Evolutionary conservation across 1,284 basidiomycete species (phyloP).

Genomic region (Cerrena zonata): DNA sequence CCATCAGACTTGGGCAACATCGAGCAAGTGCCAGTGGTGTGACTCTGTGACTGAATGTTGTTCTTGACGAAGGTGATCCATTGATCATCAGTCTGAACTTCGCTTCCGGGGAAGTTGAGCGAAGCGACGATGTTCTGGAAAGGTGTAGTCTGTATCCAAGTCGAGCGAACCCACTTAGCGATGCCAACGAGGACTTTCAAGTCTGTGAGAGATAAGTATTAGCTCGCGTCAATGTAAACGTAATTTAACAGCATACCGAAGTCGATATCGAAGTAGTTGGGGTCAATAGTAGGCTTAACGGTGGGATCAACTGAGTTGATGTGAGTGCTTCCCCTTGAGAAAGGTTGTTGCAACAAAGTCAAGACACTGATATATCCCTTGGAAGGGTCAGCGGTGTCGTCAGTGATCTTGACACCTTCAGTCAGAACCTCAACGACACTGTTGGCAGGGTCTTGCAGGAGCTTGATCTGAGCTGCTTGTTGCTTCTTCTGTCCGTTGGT

Average conservation of each 20-base stretch:
- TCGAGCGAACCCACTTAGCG: slow-evolving; percentile 3
- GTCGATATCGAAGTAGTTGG: slow-evolving; percentile 32
- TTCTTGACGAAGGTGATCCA: slow-evolving; percentile 14
- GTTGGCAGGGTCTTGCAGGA: slow-evolving; percentile 3
- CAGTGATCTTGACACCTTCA: slow-evolving; percentile 1
- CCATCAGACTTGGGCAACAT: slow-evolving; percentile 11
- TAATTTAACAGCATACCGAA: slow-evolving; percentile 32
- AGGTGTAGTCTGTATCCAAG: background rate
- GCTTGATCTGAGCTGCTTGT: slow-evolving; percentile 13
- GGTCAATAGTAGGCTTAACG: slow-evolving; percentile 33
- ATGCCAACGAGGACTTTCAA: slow-evolving; percentile 35
- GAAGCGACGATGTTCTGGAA: background rate
- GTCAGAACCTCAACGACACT: slow-evolving; percentile 12
- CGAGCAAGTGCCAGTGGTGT: background rate
- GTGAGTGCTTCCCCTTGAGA: slow-evolving; percentile 29
- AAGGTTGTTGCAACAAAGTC: slow-evolving; percentile 24
- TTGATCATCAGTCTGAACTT: slow-evolving; percentile 18
- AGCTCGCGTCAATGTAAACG: slow-evolving; percentile 21
- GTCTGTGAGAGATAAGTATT: slow-evolving; percentile 41
- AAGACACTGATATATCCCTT: slow-evolving; percentile 29
- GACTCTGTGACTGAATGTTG: background rate
- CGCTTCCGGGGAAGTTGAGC: slow-evolving; percentile 35
- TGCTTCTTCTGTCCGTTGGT: slow-evolving; percentile 15
- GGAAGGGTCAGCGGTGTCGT: slow-evolving; percentile 21
- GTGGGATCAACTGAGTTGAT: slow-evolving; percentile 25